Evolutionary conservation across 495 filamentous ascomycete genomes (phyloP).

Genomic region (Trypethelium eluteriae): DNA sequence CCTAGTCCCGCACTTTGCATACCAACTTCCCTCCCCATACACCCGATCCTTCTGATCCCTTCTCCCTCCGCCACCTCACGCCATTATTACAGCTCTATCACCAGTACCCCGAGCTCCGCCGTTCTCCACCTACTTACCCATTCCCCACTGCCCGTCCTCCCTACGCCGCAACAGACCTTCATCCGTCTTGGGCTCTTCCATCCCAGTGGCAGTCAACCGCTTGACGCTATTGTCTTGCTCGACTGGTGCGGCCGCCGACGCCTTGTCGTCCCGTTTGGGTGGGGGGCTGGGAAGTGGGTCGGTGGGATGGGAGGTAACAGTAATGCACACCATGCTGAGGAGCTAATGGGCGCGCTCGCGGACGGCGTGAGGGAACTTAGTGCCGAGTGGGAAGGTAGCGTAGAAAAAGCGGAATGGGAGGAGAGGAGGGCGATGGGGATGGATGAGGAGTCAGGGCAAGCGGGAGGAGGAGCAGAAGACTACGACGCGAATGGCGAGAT

Average conservation of each 20-base stretch:
- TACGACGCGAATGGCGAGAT: neutral
- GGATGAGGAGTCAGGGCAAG: neutral
- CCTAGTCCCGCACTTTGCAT: neutral
- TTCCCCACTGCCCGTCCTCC: neutral
- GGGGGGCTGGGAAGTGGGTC: constrained; percentile 5
- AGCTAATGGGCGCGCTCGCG: neutral
- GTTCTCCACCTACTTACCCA: constrained; percentile 6
- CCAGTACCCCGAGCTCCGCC: neutral
- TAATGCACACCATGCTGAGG: neutral
- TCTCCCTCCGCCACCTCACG: constrained; percentile 1
- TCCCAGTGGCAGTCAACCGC: neutral
- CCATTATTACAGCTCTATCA: neutral
- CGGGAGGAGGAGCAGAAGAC: neutral
- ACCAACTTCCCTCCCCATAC: neutral
- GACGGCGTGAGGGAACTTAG: neutral
- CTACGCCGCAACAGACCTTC: neutral
- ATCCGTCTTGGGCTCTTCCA: constrained; percentile 1
- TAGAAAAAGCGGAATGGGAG: neutral
- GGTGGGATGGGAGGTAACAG: neutral
- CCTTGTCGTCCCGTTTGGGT: neutral
- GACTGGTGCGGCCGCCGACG: constrained; percentile 4
- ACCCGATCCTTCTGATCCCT: neutral
- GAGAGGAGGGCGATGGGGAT: neutral
- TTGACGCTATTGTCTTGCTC: constrained; percentile 3
- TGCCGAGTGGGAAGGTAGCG: neutral